Conservation (phyloP, 2,329 filamentous ascomycete species). For the Colletotrichum chrysophilum region DNA sequence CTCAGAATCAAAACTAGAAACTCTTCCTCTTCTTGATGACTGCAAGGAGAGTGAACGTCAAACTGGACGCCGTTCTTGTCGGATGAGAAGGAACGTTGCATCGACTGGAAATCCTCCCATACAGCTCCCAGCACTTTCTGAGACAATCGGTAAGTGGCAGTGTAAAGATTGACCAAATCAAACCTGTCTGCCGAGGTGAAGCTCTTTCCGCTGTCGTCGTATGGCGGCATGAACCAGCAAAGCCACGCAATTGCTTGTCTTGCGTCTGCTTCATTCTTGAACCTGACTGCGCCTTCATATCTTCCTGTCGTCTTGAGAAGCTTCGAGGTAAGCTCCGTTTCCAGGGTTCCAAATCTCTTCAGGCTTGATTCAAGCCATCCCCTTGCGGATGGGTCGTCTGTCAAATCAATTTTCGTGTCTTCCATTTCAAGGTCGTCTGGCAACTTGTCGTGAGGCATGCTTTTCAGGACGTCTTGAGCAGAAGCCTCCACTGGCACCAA, state of each 20-base stretch:
- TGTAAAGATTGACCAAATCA: background rate
- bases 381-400: too few relatives aligned
- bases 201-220: background rate
- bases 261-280: background rate
- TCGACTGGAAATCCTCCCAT: background rate
- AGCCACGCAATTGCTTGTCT: background rate
- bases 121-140: accelerated
- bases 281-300: background rate
- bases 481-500: too few relatives aligned
- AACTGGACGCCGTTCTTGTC: background rate
- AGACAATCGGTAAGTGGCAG: background rate
- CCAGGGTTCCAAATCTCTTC: too few relatives aligned
- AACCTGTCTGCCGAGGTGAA: background rate
- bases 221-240: background rate
- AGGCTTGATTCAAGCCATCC: too few relatives aligned
- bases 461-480: too few relatives aligned
- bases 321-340: too few relatives aligned
- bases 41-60: background rate
- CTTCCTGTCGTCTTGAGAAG: too few relatives aligned
- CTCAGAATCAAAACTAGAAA: accelerated
- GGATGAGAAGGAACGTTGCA: background rate
- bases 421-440: too few relatives aligned
- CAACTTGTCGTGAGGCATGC: too few relatives aligned
- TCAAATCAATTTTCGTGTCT: too few relatives aligned
- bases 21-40: background rate